Evolutionary conservation across 169 alveolate genomes (phyloP), one percentile per base, ranked within the genome.

Genomic region (Cryptosporidium tyzzeri): DNA sequence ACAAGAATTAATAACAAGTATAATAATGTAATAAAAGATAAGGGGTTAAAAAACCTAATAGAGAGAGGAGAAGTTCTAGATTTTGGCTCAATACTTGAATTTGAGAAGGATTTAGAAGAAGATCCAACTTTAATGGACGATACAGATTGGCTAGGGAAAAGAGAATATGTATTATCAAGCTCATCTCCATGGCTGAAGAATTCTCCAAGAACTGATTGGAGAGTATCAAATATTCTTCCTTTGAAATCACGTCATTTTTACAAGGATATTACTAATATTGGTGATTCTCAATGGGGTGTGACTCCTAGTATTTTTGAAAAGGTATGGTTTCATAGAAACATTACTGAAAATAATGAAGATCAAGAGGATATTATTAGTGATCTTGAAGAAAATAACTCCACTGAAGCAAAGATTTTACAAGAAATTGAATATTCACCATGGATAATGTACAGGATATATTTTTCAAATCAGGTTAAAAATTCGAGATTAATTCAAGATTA

Each of bases 121-220:
- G 89, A 80, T 44, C 75, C 75, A 29, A 16, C 75, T 8, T 41
- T 80, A 23, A 26, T 80, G 68, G 89, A 80, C 7, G 89, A 45
- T 8, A 26, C 23, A n/a, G 74, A 44, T n/a, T 80, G 89, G 89
- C 21, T 80, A 10, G 89, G 74, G 53, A 80, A 80, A 41, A 67
- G 35, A 53, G 89, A 80, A 50, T 80, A 62, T 18, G 50, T 44
- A 3, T 48, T 80, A 21, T 62, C 89, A 23, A 80, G 75, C 23
- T 80, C 74, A 21, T 33, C 35, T 62, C 89, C 89, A 16, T 80
- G 89, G 89, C 3, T 50, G 9, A 80, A 39, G 21, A 29, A 35
- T 37, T 62, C 89, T 12, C 89, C 89, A 3, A 58, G 89, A 80
- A 80, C 89, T 14, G 89, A 80, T 39, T 80, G 89, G 89, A 80